Base-by-base conservation (phyloP, 352 stramenopile genomes). In the Phytophthora kernoviae region DNA sequence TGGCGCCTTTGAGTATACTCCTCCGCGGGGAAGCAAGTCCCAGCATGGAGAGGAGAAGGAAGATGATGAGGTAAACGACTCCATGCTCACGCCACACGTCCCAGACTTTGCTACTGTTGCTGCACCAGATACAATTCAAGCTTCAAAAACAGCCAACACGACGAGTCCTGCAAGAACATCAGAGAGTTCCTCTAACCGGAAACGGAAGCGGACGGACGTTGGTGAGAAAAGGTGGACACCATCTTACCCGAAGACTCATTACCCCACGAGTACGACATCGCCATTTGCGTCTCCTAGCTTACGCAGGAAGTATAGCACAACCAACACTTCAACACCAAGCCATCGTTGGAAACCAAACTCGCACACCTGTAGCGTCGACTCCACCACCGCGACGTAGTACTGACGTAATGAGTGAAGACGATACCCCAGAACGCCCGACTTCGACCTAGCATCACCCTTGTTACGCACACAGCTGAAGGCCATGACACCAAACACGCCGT, bases 401-500 rank as follows among this genome's bases (percentile, higher is more conserved):
- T 5, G 58, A 82, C 32, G 49, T 71, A 24, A 9, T 81, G 2
- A 43, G 79, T 27, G 69, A 79, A 6, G 77, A 87, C 37, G 83
- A 92, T 15, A 84, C 82, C 79, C 79, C 0, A 68, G 71, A 54
- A 90, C 81, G 0, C 81, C 84, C 18, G 70, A 81, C 0, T 82
- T 92, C 14, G 77, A 86, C 51, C 69, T 94, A 70, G 66, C 77
- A n/a, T 95, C 87, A 15, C 87, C 87, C 1, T 66, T 95, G 46
- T 63, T 95, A 27, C 79, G 78, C 8, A 95, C 87, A 2, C 78
- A 90, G 56, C 70, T 95, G 9, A 92, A 91, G 56, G 87, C 78
- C 5, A 91, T 95, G 82, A 93, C 82, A 5, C 84, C 84, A 15
- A 82, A 90, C 48, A 95, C 87, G 5, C 87, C 87, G 50, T 60